Conservation (phyloP, 148 eudicot genomes). For the Vaccinium darrowii region DNA sequence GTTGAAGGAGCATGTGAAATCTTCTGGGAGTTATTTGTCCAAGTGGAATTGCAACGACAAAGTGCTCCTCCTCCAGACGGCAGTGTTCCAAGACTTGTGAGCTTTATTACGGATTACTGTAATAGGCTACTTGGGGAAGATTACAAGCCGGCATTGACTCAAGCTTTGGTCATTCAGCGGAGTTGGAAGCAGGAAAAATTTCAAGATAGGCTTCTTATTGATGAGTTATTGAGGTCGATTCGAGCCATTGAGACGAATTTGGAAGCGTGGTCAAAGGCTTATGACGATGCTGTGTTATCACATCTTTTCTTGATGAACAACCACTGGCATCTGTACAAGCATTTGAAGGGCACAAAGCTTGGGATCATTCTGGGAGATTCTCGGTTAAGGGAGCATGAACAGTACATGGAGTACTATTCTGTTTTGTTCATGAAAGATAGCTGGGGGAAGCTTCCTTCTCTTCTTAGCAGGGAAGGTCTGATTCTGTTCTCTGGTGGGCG, state of each 20-base stretch:
- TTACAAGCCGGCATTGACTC: constrained; percentile 28
- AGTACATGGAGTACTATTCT: constrained; percentile 26
- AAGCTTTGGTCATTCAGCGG: constrained; percentile 28
- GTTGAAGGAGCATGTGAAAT: constrained; percentile 32
- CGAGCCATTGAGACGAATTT: constrained; percentile 25
- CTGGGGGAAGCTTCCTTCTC: constrained; percentile 30
- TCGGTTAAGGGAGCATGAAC: constrained; percentile 26
- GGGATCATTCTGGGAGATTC: constrained; percentile 26
- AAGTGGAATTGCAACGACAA: constrained; percentile 32
- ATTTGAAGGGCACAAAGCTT: constrained; percentile 29
- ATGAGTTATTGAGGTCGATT: constrained; percentile 23
- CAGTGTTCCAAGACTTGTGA: constrained; percentile 26
- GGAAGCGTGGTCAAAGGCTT: constrained; percentile 30
- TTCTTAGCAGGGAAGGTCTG: constrained; percentile 26
- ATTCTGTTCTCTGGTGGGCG: constrained; percentile 32
- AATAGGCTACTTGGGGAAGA: constrained; percentile 28
- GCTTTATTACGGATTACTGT: constrained; percentile 30
- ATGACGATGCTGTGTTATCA: constrained; percentile 15
- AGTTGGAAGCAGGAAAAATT: constrained; percentile 34
- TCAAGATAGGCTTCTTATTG: constrained; percentile 27
- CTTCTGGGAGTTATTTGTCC: constrained; percentile 27
- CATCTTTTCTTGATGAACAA: constrained; percentile 28
- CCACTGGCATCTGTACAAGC: constrained; percentile 30
- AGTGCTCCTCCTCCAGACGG: constrained; percentile 31
- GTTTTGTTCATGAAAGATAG: constrained; percentile 25